Base-by-base conservation (phyloP, 2,329 filamentous ascomycete species). In the Coniochaeta sp. region DNA sequence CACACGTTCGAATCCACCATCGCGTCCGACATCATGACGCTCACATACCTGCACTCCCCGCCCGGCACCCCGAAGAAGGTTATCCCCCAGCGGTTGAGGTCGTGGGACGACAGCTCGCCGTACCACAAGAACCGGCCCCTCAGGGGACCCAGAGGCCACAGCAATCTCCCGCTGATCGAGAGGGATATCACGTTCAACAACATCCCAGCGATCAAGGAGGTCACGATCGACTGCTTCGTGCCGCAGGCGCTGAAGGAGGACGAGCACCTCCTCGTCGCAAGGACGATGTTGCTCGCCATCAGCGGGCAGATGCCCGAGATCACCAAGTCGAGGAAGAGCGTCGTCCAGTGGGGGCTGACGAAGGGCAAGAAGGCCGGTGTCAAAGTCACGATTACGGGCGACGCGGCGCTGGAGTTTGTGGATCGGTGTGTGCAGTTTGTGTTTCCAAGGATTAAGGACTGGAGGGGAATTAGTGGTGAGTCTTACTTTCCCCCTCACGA, bases 361-460 rank as follows among this genome's bases (percentile, higher is more conserved):
- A 82, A 86, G 68, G 89, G 89, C 54, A 86, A 89, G 71, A 83
- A 87, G 64, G 81, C 91, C 31, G 86, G 90, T 62, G 85, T 90
- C 66, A 97, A 93, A 70, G 87, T 85, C 57, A 88, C 90, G 28
- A 77, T 99, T 64, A 80, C 81, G 60, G 91, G 91, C 33, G 89
- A 95, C 72, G 83, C 88, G 62, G 95, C 96, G 69, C 90, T 91
- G 64, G 89, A 97, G 73, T 97, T 99, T 73, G 72, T 99, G 52
- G 89, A 93, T 69, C 96, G 96, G 78, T 80, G 92, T 66, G 81
- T 98, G 60, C 91, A 96, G 71, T 80, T 98, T 9, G 93, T 99
- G 6, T 82, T 98, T 71, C 95, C 95, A 43, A 90, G 88, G 70
- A 96, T 99, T 76, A 99, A 98, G 81, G 95, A 99, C 67, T 99